Percentiles rank a stretch among this genome's conserved stretches.
These are phyloP conservation scores for Naumovozyma baii DNA, from an alignment of 805 yeast species.

Conservation along the genomic window DNA sequence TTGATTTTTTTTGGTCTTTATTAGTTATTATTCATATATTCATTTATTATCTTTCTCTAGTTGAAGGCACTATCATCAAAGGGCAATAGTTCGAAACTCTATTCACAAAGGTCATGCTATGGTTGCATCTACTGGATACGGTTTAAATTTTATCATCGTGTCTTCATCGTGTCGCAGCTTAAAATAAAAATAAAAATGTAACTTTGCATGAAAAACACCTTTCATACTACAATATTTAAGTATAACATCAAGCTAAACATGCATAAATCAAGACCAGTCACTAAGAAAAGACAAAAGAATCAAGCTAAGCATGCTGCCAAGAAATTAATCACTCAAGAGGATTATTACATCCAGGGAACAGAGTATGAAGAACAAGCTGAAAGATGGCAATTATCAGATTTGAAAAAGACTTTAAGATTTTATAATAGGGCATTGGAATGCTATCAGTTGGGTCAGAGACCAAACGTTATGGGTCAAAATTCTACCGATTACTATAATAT, in stretches of 20 bases:
- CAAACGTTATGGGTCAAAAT: constrained; percentile 8
- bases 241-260: not conserved
- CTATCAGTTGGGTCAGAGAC: constrained; percentile 29
- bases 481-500: constrained; percentile 30
- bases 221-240: too few species aligned
- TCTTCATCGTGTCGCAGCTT: too few species aligned
- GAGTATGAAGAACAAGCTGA: constrained; percentile 30
- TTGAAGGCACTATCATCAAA: too few species aligned
- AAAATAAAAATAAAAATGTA: too few species aligned
- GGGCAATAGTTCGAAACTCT: too few species aligned
- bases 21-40: too few species aligned
- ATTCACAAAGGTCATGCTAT: too few species aligned
- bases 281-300: constrained; percentile 2
- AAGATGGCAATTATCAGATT: constrained; percentile 28
- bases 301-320: constrained; percentile 8
- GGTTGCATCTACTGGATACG: too few species aligned
- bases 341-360: constrained; percentile 27
- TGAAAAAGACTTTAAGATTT: constrained; percentile 22
- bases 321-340: constrained; percentile 18
- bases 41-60: too few species aligned
- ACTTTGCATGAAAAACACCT: too few species aligned
- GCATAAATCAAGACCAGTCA: not conserved
- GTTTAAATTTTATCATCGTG: too few species aligned
- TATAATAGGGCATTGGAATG: constrained; percentile 20
- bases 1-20: too few species aligned